A percentile compares a stretch with the other conserved stretches of the same genome.
phyloP scores from a whole-genome alignment of 257 asterid genomes.

The Linaria vulgaris region DNA sequence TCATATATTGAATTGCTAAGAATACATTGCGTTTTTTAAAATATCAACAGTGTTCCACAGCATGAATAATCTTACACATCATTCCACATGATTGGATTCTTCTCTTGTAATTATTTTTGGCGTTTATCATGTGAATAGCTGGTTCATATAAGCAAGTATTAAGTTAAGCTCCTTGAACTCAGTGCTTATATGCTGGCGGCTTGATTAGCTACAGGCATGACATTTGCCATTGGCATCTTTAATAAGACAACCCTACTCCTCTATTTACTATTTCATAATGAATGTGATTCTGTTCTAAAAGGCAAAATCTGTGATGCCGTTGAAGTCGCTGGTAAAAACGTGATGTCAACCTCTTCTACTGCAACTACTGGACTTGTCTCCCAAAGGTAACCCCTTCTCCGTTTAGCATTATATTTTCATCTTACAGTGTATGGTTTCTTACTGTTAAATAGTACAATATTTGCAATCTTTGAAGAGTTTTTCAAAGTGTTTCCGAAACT shows the following conservation, averaged over 20 bases:
- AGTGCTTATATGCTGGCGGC: slow-evolving; percentile 1
- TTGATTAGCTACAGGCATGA: neutral
- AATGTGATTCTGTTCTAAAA: slow-evolving; percentile 31
- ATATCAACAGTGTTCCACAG: too few relatives aligned
- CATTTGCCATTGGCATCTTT: neutral
- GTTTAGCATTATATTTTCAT: too few relatives aligned
- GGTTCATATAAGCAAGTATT: slow-evolving; percentile 10
- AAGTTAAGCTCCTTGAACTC: slow-evolving; percentile 1
- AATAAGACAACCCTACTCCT: neutral
- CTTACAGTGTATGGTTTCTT: too few relatives aligned
- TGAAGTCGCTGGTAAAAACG: slow-evolving; percentile 93
- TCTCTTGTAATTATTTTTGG: neutral
- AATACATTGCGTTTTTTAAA: neutral
- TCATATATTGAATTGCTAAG: neutral
- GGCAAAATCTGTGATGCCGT: slow-evolving; percentile 91
- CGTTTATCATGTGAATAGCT: neutral
- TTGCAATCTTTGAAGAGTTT: too few relatives aligned
- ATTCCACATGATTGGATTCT: neutral
- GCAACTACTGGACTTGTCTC: slow-evolving; percentile 90
- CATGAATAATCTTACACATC: too few relatives aligned
- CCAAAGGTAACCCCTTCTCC: slow-evolving; percentile 50
- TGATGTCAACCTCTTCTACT: slow-evolving; percentile 82
- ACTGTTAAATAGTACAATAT: too few relatives aligned
- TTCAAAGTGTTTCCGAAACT: too few relatives aligned
- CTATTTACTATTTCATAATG: slow-evolving; percentile 18